Base-by-base conservation (phyloP, 192 early-diverging fungal genomes). In the Linnemannia elongata region DNA sequence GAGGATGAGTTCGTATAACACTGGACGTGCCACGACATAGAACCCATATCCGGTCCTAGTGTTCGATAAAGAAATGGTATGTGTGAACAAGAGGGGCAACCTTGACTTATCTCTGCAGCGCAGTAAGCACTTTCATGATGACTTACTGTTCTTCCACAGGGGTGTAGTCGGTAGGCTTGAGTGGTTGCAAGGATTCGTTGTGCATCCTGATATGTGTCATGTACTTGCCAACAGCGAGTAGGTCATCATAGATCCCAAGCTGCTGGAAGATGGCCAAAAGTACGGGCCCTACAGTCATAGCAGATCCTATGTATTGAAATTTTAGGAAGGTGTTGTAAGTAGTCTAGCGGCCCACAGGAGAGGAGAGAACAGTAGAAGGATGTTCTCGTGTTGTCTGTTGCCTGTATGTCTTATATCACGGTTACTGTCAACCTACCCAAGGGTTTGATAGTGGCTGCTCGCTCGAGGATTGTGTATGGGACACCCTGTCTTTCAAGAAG, bases 181-280 rank as follows among this genome's bases (percentile, higher is more conserved):
- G 52, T 38, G 27, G 52, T 24, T 75, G 20, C 4, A 47, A 49
- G 35, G 42, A 35, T 22, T 75, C 44, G 35, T 75, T 49, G 36
- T 55, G 52, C 49, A 75, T 24, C 13, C 22, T 35, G 33, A 75
- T 75, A 35, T 38, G 47, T 22, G 52, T 75, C 35, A 54, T 75
- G 20, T 47, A 54, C 24, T 75, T 75, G 2, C 74, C 74, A 10
- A 75, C 1, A 3, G 74, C 49, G 8, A 30, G 36, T 5, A 75
- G 27, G 20, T 75, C 74, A 9, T 75, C 52, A 18, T 75, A 75
- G 35, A 75, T 75, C 6, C 52, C 74, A 0, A 75, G 44, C 27
- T 75, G 74, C n/a, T 52, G 47, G 22, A 75, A 75, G 10, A 75
- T 24, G 8, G 74, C 47, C 36, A 36, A 15, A 15, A 75, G n/a